Evolutionary conservation across 1,284 basidiomycete genomes (phyloP).

Genomic region (Malassezia caprae): DNA sequence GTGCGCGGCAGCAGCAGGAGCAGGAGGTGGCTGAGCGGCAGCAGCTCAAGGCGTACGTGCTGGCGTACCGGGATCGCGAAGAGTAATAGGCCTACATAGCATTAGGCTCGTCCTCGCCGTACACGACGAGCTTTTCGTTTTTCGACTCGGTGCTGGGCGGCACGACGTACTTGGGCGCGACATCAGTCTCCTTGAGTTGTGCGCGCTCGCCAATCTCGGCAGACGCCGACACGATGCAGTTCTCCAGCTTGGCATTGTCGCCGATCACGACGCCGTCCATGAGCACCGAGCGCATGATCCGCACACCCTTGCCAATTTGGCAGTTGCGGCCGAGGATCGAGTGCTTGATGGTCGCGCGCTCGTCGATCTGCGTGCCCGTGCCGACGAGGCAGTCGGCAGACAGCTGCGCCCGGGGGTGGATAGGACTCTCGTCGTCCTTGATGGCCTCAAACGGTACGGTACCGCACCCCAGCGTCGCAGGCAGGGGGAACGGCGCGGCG

Average conservation of each 20-base stretch:
- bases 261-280: slow-evolving; percentile 79
- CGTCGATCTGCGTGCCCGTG: slow-evolving; percentile 68
- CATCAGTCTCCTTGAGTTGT: slow-evolving; percentile 69
- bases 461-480: slow-evolving; percentile 49
- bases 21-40: slow-evolving; percentile 36
- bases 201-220: slow-evolving; percentile 71
- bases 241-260: slow-evolving; percentile 80
- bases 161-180: slow-evolving; percentile 78
- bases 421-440: slow-evolving; percentile 10
- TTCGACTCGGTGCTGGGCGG: slow-evolving; percentile 31
- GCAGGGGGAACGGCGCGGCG: slow-evolving; percentile 17
- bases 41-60: slow-evolving; percentile 41
- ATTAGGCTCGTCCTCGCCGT: slow-evolving; percentile 12
- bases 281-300: slow-evolving; percentile 73
- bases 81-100: background rate
- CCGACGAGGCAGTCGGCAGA: slow-evolving; percentile 75
- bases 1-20: slow-evolving; percentile 34
- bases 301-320: slow-evolving; percentile 72
- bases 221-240: slow-evolving; percentile 71
- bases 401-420: slow-evolving; percentile 71
- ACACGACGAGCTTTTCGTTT: slow-evolving; percentile 30
- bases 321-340: slow-evolving; percentile 80
- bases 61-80: slow-evolving; percentile 25
- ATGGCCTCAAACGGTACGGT: slow-evolving; percentile 1
- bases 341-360: slow-evolving; percentile 75